A percentile compares a stretch with the other conserved stretches of the same genome.
Conservation (phyloP, 73 alveolate genomes). For the Blepharisma stoltei region DNA sequence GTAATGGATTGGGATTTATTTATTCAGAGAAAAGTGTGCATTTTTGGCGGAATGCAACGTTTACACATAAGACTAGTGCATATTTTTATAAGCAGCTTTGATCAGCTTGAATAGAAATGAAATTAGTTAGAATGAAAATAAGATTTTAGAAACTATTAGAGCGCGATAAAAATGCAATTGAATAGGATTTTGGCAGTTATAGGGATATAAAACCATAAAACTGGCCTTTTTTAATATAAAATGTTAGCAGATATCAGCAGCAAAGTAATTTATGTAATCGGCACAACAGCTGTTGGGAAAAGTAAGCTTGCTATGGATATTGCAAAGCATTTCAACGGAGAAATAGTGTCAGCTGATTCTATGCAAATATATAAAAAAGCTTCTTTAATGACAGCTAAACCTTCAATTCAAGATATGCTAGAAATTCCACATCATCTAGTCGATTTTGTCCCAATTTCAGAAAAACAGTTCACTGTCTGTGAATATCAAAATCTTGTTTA, state of each 20-base stretch:
- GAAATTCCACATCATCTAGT: slow-evolving; percentile 54
- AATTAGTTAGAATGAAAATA: too few relatives aligned
- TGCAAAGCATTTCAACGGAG: slow-evolving; percentile 69
- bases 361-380: slow-evolving; percentile 75
- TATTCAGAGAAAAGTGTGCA: slow-evolving; percentile 19
- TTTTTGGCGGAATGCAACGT: too few relatives aligned
- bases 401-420: slow-evolving; percentile 54
- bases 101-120: too few relatives aligned
- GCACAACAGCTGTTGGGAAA: slow-evolving; percentile 90
- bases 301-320: slow-evolving; percentile 67
- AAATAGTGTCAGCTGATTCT: slow-evolving; percentile 76
- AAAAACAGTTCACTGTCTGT: slow-evolving; percentile 52
- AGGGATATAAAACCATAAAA: too few relatives aligned
- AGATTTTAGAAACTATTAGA: too few relatives aligned
- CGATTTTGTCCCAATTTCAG: slow-evolving; percentile 49
- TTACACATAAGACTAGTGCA: too few relatives aligned
- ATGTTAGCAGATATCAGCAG: too few relatives aligned
- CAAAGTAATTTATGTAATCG: slow-evolving; percentile 57
- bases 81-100: too few relatives aligned
- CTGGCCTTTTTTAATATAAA: too few relatives aligned
- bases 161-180: too few relatives aligned
- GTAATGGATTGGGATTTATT: slow-evolving; percentile 42
- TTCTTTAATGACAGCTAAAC: slow-evolving; percentile 79
- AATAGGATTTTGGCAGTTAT: too few relatives aligned
- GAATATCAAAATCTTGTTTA: slow-evolving; percentile 36